These are phyloP conservation scores for Erodium trifolium DNA, from an alignment of 441 rosid species.

Conservation along the genomic window DNA sequence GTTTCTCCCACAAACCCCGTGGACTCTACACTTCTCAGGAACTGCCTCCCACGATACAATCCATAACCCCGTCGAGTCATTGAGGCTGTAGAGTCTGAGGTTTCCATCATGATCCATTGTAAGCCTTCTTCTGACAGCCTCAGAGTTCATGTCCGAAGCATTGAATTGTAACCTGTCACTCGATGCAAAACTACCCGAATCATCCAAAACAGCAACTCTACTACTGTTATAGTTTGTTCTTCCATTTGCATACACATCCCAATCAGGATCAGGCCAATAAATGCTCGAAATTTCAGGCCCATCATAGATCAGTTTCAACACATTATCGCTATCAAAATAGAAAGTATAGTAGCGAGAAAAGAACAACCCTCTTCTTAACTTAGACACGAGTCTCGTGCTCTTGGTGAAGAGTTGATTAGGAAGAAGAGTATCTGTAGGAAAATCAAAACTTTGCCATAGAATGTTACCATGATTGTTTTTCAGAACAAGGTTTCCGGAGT, in stretches of 20 bases:
- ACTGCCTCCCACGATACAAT: conserved; percentile 27
- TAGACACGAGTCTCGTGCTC: conserved; percentile 29
- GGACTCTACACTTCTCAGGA: conserved; percentile 24
- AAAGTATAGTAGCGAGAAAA: conserved; percentile 28
- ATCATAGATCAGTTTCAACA: conserved; percentile 31
- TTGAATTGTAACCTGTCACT: conserved; percentile 31
- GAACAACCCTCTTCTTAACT: conserved; percentile 18
- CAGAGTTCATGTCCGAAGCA: conserved; percentile 26
- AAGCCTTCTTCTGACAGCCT: conserved; percentile 29
- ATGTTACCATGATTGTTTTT: conserved; percentile 8
- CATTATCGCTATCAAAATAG: conserved; percentile 36
- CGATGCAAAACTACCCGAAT: conserved; percentile 28
- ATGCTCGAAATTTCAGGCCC: conserved; percentile 39
- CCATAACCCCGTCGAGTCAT: conserved; percentile 24
- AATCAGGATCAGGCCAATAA: conserved; percentile 35
- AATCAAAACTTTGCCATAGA: conserved; percentile 47
- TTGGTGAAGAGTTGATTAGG: conserved; percentile 32
- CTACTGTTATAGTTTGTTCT: conserved; percentile 33
- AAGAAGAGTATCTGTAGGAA: conserved; percentile 41
- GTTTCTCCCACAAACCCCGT: conserved; percentile 43
- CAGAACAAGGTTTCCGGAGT: conserved; percentile 39
- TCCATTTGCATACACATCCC: not conserved
- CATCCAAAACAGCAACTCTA: conserved; percentile 31
- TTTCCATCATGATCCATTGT: conserved; percentile 41
- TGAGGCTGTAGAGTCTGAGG: conserved; percentile 36